Percentiles rank a stretch among this genome's conserved stretches.
phyloP scores from a whole-genome alignment of 495 filamentous ascomycete genomes.

The Achaetomiella virescens region DNA sequence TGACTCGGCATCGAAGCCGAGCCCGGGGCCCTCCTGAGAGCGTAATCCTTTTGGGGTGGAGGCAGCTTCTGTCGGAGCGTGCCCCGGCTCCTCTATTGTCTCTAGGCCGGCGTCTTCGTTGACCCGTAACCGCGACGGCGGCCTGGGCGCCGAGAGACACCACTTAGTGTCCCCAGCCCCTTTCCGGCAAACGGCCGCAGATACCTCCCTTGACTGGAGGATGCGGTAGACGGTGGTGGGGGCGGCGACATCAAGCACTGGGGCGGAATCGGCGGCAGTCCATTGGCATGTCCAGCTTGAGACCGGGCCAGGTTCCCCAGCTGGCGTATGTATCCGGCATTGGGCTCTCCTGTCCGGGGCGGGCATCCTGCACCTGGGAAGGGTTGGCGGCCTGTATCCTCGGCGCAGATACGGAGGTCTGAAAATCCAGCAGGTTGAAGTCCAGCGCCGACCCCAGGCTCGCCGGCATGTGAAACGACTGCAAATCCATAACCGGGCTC shows the following conservation, averaged over 20 bases:
- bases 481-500: constrained; percentile 39
- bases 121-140: constrained; percentile 23
- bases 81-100: constrained; percentile 11
- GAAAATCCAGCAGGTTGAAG: constrained; percentile 27
- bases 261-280: constrained; percentile 45
- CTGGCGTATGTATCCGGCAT: constrained; percentile 46
- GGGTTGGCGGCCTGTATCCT: constrained; percentile 18
- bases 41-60: constrained; percentile 6
- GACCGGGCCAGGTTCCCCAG: constrained; percentile 41
- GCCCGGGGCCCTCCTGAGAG: constrained; percentile 9
- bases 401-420: constrained; percentile 16
- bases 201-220: constrained; percentile 41
- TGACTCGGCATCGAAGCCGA: constrained; percentile 18
- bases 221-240: constrained; percentile 41
- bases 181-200: constrained; percentile 44
- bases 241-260: constrained; percentile 42
- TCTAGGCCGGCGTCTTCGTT: constrained; percentile 19
- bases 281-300: constrained; percentile 24
- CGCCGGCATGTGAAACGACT: constrained; percentile 28
- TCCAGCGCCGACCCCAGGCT: constrained; percentile 31
- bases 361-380: constrained; percentile 17
- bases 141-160: constrained; percentile 26
- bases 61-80: neutral
- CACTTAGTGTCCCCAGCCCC: constrained; percentile 42
- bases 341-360: constrained; percentile 27